Evolutionary conservation across 148 eudicot species (phyloP), one percentile per base, ranked within the genome.

Genomic region (Camellia sinensis): DNA sequence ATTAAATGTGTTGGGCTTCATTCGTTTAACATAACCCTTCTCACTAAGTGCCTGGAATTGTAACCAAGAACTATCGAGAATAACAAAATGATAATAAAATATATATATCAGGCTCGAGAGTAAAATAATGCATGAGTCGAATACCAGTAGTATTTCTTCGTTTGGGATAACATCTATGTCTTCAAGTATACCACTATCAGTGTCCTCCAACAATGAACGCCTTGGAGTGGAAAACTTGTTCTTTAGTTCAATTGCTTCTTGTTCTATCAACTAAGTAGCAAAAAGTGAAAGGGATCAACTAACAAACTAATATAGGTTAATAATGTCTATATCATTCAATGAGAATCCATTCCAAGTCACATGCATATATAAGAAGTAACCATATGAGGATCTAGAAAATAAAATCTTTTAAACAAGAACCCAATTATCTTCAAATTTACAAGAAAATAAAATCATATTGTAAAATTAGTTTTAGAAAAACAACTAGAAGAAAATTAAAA

Each of bases 151-250:
- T 86, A 96, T 90, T 82, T 96, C 99, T 74, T 96, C 99, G 79
- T 96, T 96, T 43, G 99, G 99, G 80, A 96, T 94, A 63, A 96
- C 89, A 80, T 96, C 99, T 60, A 96, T 91, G 13, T 96, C 99
- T 53, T 94, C 99, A 81, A 96, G 94, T 70, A 84, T 81, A 41
- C 99, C 98, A 79, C 85, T 80, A 78, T 91, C 98, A 74, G 89
- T 77, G 78, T 94, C 99, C 85, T 94, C 98, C 87, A 97, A 74
- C 79, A 81, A 78, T 41, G 99, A 94, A 74, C 94, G 92, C 84
- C 99, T 90, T 62, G 99, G 89, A 77, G 95, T 90, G 59, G 89
- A 84, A 87, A 91, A 97, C 89, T 91, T 97, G 84, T 86, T 89
- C 89, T 89, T 97, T 75, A 97, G 81, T 81, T 97, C 98, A 81